phyloP scores from a whole-genome alignment of 257 asterid genomes.

The Misopates orontium region DNA sequence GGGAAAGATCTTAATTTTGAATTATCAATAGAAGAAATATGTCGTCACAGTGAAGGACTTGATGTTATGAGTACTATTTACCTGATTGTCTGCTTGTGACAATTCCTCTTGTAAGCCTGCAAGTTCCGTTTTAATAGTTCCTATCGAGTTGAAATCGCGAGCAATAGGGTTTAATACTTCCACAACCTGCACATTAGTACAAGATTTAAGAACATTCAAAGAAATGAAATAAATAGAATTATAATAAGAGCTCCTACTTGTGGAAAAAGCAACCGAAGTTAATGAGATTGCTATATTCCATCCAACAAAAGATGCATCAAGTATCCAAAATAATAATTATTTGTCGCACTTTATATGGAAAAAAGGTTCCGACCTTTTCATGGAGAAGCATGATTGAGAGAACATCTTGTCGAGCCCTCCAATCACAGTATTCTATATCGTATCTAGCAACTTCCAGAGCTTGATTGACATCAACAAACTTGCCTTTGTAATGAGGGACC shows the following conservation, averaged over 20 bases:
- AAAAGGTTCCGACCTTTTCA: constrained; percentile 61
- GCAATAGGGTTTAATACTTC: constrained; percentile 95
- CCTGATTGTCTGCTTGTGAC: constrained; percentile 83
- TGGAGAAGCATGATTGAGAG: constrained; percentile 89
- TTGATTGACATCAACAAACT: constrained; percentile 72
- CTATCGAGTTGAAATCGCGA: constrained; percentile 90
- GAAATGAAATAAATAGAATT: background rate
- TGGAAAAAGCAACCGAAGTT: background rate
- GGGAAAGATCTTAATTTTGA: background rate
- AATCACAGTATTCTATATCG: constrained; percentile 86
- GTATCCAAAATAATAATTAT: too few relatives aligned
- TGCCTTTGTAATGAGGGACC: constrained; percentile 74
- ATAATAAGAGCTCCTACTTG: too few relatives aligned
- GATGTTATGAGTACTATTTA: constrained; percentile 16
- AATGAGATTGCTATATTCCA: background rate
- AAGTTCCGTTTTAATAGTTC: constrained; percentile 82
- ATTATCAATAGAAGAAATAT: background rate
- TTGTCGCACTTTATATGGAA: too few relatives aligned
- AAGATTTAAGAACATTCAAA: background rate
- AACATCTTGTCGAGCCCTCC: constrained; percentile 98
- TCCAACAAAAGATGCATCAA: background rate
- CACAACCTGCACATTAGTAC: constrained; percentile 54
- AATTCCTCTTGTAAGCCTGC: constrained; percentile 83
- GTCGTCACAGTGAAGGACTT: background rate
- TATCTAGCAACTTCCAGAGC: constrained; percentile 89